Conservation (phyloP, 1,139 yeast genomes). For the Hansenula anomala region DNA sequence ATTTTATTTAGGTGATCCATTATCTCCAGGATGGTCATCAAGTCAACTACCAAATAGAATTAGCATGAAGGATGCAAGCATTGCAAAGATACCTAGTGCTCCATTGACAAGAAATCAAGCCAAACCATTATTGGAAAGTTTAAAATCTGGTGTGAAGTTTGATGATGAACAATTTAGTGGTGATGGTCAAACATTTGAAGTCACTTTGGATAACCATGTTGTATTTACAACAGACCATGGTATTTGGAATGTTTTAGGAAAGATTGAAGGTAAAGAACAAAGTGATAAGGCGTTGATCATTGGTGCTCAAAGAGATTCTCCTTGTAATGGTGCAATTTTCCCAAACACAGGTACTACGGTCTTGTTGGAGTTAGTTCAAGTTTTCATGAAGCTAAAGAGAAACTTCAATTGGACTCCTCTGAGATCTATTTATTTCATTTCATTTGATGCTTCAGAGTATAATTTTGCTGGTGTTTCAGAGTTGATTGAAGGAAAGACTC, state of each 20-base stretch:
- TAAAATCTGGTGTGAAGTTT: conserved; percentile 44
- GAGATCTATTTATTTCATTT: conserved; percentile 75
- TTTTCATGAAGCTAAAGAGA: conserved; percentile 63
- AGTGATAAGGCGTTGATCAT: conserved; percentile 66
- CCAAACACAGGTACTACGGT: conserved; percentile 77
- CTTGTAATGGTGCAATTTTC: conserved; percentile 69
- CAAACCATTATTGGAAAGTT: conserved; percentile 37
- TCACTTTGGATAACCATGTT: conserved; percentile 40
- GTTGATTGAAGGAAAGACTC: conserved; percentile 59
- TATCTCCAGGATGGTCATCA: conserved; percentile 75
- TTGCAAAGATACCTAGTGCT: conserved; percentile 66
- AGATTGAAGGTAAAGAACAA: conserved; percentile 79
- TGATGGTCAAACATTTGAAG: conserved; percentile 26
- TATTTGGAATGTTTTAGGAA: conserved; percentile 76
- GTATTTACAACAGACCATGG: conserved; percentile 57
- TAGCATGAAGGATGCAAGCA: conserved; percentile 43
- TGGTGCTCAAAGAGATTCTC: conserved; percentile 82
- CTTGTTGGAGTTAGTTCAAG: conserved; percentile 64
- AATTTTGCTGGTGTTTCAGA: conserved; percentile 84
- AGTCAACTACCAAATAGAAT: conserved; percentile 26
- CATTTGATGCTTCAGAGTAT: conserved; percentile 83
- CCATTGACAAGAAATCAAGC: conserved; percentile 78
- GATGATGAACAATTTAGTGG: conserved; percentile 32
- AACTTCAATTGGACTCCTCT: conserved; percentile 79
- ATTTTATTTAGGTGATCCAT: conserved; percentile 69